phyloP scores from a whole-genome alignment of 306 rosid genomes.

The Cucurbita maxima region DNA sequence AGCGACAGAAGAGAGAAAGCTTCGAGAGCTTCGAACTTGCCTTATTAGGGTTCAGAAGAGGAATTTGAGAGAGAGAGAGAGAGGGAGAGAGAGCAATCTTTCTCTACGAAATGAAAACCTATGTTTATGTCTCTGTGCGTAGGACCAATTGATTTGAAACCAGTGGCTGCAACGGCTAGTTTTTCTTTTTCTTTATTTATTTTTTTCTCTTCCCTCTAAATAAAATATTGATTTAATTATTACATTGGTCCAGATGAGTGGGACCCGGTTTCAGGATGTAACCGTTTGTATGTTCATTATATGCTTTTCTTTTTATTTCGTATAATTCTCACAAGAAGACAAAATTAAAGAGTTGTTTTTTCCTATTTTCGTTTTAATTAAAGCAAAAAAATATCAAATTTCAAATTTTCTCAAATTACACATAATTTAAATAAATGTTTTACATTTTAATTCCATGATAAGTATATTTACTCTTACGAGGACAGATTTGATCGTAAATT shows the following conservation, averaged over 20 bases:
- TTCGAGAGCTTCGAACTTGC: neutral
- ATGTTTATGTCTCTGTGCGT: neutral
- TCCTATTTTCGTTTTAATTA: no score
- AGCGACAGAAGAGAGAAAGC: neutral
- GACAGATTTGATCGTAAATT: neutral
- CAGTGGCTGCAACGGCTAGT: constrained; percentile 66
- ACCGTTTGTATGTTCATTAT: neutral
- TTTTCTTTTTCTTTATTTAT: constrained; percentile 7
- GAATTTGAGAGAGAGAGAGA: neutral
- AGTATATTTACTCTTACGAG: no score
- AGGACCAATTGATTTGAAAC: constrained; percentile 35
- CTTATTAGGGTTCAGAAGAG: neutral
- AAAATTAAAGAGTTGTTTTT: neutral
- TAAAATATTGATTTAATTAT: no score
- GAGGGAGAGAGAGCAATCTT: neutral
- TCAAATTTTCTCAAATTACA: no score
- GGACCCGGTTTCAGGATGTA: constrained; percentile 5
- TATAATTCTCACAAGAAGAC: neutral
- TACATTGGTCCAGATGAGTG: neutral
- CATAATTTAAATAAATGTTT: no score
- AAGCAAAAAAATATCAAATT: no score
- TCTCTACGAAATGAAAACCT: constrained; percentile 13
- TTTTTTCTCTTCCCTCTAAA: neutral
- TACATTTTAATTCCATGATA: no score
- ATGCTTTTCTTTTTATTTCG: neutral